phyloP scores from a whole-genome alignment of 345 rosid genomes.

The Populus deltoides region DNA sequence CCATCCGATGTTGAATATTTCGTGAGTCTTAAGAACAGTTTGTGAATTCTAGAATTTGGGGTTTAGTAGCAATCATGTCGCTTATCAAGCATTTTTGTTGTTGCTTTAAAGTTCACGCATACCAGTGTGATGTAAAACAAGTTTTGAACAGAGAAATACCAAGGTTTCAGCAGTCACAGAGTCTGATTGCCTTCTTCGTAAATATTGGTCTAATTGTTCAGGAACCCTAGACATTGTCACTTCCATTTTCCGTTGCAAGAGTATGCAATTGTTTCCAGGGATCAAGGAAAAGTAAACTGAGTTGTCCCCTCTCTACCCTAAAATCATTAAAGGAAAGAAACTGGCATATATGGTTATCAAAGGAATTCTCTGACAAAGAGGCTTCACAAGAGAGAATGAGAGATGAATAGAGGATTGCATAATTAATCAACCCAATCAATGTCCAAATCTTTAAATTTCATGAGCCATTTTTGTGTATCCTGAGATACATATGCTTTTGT shows the following conservation, averaged over 20 bases:
- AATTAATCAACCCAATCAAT: constrained; percentile 66
- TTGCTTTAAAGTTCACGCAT: not conserved
- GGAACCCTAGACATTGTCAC: not conserved
- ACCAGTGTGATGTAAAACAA: not conserved
- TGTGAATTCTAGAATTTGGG: too few species aligned
- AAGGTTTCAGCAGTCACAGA: not conserved
- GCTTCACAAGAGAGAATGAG: not conserved
- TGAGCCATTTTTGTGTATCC: constrained; percentile 75
- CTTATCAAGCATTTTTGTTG: too few species aligned
- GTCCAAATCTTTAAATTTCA: constrained; percentile 60
- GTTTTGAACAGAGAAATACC: not conserved
- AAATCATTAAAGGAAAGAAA: not conserved
- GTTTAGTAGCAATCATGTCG: too few species aligned
- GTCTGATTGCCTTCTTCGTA: not conserved
- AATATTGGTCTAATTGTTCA: not conserved
- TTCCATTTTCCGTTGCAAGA: not conserved
- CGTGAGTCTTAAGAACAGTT: too few species aligned
- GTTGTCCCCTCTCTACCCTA: not conserved
- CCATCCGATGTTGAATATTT: not conserved
- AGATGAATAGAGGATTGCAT: not conserved
- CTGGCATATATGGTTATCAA: not conserved
- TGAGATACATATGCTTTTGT: constrained; percentile 57
- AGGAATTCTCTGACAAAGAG: not conserved
- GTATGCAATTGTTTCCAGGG: not conserved
- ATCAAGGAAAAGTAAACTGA: not conserved